Base-by-base conservation (phyloP, 768 basidiomycete genomes). In the Multifurca ochricompacta region DNA sequence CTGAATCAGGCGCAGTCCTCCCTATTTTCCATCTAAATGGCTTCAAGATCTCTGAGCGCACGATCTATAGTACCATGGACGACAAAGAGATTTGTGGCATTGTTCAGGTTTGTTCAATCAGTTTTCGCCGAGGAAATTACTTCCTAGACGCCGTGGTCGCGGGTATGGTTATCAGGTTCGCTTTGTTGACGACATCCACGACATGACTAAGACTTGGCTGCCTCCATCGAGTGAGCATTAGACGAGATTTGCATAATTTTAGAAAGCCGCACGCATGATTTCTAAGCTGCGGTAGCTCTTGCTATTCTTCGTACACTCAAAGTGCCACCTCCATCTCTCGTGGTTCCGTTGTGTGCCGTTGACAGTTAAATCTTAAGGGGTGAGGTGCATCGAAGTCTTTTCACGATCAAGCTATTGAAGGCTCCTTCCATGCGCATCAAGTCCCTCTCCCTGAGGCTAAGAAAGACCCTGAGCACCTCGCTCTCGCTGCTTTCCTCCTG, bases 271-370 rank as follows among this genome's bases (percentile, higher is more conserved):
- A 16, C 81, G 92, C 42, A 73, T 70, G 2, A 77, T 82, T 3
- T 83, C 91, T 48, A 93, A 93, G 72, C 92, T 92, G n/a, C 78
- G 88, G 39, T 94, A 89, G n/a, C n/a, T n/a, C n/a, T n/a, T n/a
- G n/a, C n/a, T 58, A 78, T 93, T 63, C 76, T 94, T 41, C 81
- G 91, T 40, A 89, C 89, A 1, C 90, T 91, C 9, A 95, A 95
- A 70, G 85, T 67, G 48, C n/a, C 57, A 51, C 13, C 37, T 36
- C 19, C n/a, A 1, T 11, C 10, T 40, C 34, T 30, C 3, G 7
- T 25, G 31, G 25, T 11, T 16, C 23, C 13, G 36, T 18, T 8
- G 4, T 25, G 13, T n/a, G n/a, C 14, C 13, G 21, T 37, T 49
- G 23, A 51, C 19, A 23, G 16, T 4, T 31, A 36, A 31, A 25